Evolutionary conservation across 1,284 basidiomycete species (phyloP).

Genomic region (Ganoderma multipileum): DNA sequence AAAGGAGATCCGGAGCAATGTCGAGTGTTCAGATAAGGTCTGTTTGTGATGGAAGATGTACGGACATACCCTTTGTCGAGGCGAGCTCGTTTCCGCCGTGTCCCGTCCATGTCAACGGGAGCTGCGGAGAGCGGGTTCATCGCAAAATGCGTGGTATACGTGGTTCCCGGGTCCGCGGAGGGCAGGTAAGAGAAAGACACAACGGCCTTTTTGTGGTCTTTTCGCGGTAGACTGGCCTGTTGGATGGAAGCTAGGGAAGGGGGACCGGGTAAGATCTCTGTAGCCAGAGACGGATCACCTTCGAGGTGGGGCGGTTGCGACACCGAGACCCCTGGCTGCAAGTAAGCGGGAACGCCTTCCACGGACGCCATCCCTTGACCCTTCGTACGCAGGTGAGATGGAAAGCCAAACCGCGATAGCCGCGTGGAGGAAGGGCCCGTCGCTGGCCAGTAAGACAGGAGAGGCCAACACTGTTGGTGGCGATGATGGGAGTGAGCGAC

Average conservation of each 20-base stretch:
- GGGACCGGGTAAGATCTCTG: constrained; percentile 84
- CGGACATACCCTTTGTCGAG: constrained; percentile 72
- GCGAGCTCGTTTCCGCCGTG: constrained; percentile 74
- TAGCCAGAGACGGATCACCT: constrained; percentile 77
- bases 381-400: constrained; percentile 18
- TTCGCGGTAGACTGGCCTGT: constrained; percentile 64
- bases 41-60: neutral
- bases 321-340: constrained; percentile 71
- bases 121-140: constrained; percentile 55
- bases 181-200: constrained; percentile 77
- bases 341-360: constrained; percentile 69
- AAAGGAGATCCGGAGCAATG: constrained; percentile 21
- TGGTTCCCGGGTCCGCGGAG: constrained; percentile 80
- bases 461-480: constrained; percentile 27
- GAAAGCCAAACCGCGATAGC: constrained; percentile 15
- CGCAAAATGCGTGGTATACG: constrained; percentile 70
- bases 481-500: constrained; percentile 33
- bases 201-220: constrained; percentile 76
- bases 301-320: constrained; percentile 80
- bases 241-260: constrained; percentile 72
- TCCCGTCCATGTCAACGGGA: constrained; percentile 63
- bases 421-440: constrained; percentile 14
- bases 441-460: constrained; percentile 23
- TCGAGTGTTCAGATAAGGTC: constrained; percentile 28
- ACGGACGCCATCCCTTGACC: constrained; percentile 54